Evolutionary conservation across 1,139 yeast genomes (phyloP).

Genomic region (Magnusiomyces suaveolens): DNA sequence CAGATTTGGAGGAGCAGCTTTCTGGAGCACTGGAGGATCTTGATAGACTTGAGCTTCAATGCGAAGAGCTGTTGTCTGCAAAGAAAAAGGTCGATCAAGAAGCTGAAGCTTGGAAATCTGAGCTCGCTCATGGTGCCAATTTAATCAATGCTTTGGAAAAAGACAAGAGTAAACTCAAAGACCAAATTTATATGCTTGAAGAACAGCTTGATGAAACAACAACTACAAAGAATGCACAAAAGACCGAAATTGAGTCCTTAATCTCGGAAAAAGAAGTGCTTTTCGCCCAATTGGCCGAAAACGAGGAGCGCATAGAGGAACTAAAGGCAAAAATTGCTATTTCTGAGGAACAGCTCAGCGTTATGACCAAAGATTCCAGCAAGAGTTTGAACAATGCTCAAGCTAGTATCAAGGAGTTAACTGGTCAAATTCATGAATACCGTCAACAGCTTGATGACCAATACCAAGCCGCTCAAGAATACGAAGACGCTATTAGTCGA

Average conservation of each 20-base stretch:
- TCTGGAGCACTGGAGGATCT: slow-evolving; percentile 30
- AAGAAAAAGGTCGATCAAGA: slow-evolving; percentile 31
- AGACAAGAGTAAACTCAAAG: slow-evolving; percentile 27
- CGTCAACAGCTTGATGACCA: slow-evolving; percentile 33
- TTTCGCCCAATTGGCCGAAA: slow-evolving; percentile 22
- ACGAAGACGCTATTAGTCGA: slow-evolving; percentile 31
- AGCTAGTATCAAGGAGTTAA: slow-evolving; percentile 38
- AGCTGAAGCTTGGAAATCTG: slow-evolving; percentile 26
- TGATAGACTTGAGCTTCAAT: slow-evolving; percentile 33
- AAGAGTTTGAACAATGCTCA: slow-evolving; percentile 30
- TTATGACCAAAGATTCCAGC: background rate
- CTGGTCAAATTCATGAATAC: slow-evolving; percentile 42
- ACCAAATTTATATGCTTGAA: slow-evolving; percentile 23
- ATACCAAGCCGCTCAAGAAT: slow-evolving; percentile 33
- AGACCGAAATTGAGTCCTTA: slow-evolving; percentile 20
- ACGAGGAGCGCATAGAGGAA: slow-evolving; percentile 32
- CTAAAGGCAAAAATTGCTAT: slow-evolving; percentile 30
- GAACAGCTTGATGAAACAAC: slow-evolving; percentile 19
- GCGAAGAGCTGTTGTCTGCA: slow-evolving; percentile 32
- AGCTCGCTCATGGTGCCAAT: slow-evolving; percentile 30
- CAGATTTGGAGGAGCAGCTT: slow-evolving; percentile 35
- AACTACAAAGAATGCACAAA: slow-evolving; percentile 14
- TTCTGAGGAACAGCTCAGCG: slow-evolving; percentile 31
- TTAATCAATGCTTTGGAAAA: slow-evolving; percentile 28
- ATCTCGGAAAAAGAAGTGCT: slow-evolving; percentile 26